Conservation (phyloP, 2,329 filamentous ascomycete genomes). For the Aspergillus pseudoterreus region DNA sequence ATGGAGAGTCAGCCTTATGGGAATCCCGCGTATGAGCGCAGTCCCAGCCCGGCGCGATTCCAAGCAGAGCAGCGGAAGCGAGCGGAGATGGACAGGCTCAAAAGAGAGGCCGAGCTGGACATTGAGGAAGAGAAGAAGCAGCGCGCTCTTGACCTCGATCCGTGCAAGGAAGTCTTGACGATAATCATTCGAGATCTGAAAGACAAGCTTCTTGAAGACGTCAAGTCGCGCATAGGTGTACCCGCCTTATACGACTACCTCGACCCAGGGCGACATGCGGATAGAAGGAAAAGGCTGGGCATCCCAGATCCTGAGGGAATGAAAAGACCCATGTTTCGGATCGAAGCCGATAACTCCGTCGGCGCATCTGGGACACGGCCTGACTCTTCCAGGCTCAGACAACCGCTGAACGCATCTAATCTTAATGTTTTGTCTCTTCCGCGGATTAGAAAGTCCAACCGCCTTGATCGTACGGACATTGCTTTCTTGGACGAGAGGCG, state of each 20-base stretch:
- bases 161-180: conserved; percentile 78
- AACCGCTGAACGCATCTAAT: conserved; percentile 30
- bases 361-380: conserved; percentile 58
- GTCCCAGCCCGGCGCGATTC: conserved; percentile 42
- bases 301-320: conserved; percentile 66
- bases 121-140: conserved; percentile 86
- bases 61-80: conserved; percentile 52
- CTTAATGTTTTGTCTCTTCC: conserved; percentile 65
- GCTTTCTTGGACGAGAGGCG: conserved; percentile 68
- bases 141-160: conserved; percentile 82
- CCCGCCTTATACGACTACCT: conserved; percentile 77
- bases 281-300: conserved; percentile 76
- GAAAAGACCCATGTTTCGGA: conserved; percentile 53
- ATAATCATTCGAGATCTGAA: conserved; percentile 75
- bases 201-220: conserved; percentile 82
- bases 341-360: conserved; percentile 57
- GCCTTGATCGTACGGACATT: conserved; percentile 56
- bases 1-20: conserved; percentile 78
- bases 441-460: conserved; percentile 66
- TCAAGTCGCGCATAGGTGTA: conserved; percentile 80
- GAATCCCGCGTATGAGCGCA: conserved; percentile 59
- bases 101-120: conserved; percentile 74
- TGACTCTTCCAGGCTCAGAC: conserved; percentile 39
- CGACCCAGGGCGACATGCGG: conserved; percentile 73
- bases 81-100: conserved; percentile 63